phyloP scores from a whole-genome alignment of 2,329 filamentous ascomycete genomes.

The Diaporthe humulicola region DNA sequence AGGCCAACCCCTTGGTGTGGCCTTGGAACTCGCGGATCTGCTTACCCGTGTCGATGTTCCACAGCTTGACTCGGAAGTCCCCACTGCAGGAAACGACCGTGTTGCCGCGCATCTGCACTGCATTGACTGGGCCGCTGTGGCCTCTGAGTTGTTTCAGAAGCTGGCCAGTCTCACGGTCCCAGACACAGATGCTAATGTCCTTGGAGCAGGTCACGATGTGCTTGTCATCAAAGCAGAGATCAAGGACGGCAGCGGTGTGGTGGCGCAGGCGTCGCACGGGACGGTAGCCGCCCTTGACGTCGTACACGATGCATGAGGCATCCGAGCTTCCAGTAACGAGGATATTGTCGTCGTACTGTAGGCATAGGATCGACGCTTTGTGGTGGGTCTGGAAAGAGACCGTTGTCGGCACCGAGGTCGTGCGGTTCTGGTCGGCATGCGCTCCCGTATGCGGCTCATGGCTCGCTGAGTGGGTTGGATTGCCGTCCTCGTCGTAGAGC shows the following conservation, averaged over 20 bases:
- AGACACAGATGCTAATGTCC: conserved; percentile 92
- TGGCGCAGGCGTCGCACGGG: conserved; percentile 83
- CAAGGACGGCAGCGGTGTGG: conserved; percentile 90
- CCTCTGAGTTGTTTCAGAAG: conserved; percentile 85
- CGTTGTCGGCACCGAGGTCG: conserved; percentile 64
- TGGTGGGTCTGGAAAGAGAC: conserved; percentile 78
- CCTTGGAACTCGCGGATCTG: conserved; percentile 91
- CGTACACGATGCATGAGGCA: conserved; percentile 90
- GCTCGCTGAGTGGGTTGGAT: conserved; percentile 68
- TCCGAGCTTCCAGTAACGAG: conserved; percentile 97
- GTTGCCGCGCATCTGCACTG: conserved; percentile 93
- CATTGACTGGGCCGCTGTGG: conserved; percentile 93
- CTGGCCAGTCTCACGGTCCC: conserved; percentile 85
- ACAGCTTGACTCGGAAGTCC: conserved; percentile 93
- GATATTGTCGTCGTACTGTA: conserved; percentile 94
- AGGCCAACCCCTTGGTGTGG: conserved; percentile 93
- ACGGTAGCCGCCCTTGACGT: conserved; percentile 81
- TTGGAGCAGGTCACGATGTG: conserved; percentile 98
- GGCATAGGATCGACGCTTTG: conserved; percentile 91
- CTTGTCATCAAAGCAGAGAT: conserved; percentile 91
- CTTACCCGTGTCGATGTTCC: conserved; percentile 91
- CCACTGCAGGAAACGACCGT: conserved; percentile 94
- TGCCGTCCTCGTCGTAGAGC: conserved; percentile 64
- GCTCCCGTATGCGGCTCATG: conserved; percentile 52
- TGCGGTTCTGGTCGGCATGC: conserved; percentile 43